Base-by-base conservation (phyloP, 768 basidiomycete genomes). In the Fomitopsis serialis region DNA sequence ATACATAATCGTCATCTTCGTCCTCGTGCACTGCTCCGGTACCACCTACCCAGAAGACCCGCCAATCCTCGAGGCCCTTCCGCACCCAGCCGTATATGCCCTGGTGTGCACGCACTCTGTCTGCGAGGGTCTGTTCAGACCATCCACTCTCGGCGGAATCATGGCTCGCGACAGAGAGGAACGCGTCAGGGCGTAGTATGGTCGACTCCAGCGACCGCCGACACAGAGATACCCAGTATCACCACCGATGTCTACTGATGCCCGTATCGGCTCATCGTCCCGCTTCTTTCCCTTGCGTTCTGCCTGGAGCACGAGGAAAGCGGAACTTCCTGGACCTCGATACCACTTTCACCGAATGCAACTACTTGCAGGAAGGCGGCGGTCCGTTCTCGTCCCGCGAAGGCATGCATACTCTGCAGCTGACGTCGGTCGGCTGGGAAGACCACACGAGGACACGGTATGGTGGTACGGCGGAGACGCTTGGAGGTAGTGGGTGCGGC, bases 11-110 rank as follows among this genome's bases (percentile, higher is more conserved):
- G 12, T 68, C 68, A 27, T 70, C 69, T 5, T 67, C 67, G 23
- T 61, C 67, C 57, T 58, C 64, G 27, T 66, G 57, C 62, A 68
- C 50, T 52, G 69, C 35, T 64, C 68, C 59, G 70, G 71, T 21
- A 21, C 87, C 87, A 0, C 90, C 90, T 10, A 91, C 69, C 90
- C 90, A 93, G 63, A 92, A 84, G 12, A 92, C 79, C 21, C 90
- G 74, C 78, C 83, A 93, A 62, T 93, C 90, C 50, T 82, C 79
- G 3, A 73, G 56, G 15, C 85, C 89, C 62, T 85, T 89, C 59
- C 81, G 70, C 68, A 82, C 76, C 89, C 90, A 92, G 0, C 80
- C 89, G 64, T 92, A 93, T 5, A 87, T 68, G 6, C 90, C 90
- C 53, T 84, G 75, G 53, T 84, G 80, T 61, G 73, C 75, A 63